Evolutionary conservation across 164 flowering plant genomes (phyloP).

Genomic region (Magnolia changhungtana): DNA sequence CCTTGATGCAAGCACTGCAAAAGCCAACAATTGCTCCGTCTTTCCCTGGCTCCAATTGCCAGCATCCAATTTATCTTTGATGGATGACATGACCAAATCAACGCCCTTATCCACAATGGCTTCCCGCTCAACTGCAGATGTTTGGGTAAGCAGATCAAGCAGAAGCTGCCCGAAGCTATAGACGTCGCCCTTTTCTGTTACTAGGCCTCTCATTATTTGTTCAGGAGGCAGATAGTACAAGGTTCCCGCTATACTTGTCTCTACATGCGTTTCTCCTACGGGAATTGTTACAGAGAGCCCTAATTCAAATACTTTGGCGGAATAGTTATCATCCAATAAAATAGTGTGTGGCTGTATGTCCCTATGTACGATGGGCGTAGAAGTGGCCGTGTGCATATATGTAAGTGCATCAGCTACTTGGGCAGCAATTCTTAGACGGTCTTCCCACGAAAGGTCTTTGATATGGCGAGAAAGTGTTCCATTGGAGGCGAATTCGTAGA

Average conservation of each 20-base stretch:
- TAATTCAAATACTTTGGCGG: constrained; percentile 42
- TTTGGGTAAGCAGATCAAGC: no score
- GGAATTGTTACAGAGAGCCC: constrained; percentile 5
- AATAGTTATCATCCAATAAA: constrained; percentile 44
- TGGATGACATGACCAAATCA: no score
- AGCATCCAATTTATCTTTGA: no score
- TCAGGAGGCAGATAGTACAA: background rate
- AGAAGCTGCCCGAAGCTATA: constrained; percentile 44
- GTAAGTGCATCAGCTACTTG: constrained; percentile 41
- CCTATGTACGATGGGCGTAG: constrained; percentile 44
- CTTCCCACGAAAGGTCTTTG: constrained; percentile 36
- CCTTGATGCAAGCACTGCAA: no score
- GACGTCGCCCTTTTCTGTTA: constrained; percentile 31
- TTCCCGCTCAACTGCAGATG: no score
- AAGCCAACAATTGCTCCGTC: no score
- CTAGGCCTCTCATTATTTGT: constrained; percentile 42
- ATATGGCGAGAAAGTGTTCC: no score
- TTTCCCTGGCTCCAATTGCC: no score
- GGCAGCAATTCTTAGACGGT: constrained; percentile 43
- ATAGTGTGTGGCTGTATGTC: constrained; percentile 38
- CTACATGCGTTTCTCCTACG: background rate
- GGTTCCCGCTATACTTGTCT: constrained; percentile 3
- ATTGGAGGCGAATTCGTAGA: background rate
- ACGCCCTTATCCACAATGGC: no score
- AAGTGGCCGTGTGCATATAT: constrained; percentile 46